Percentiles rank a stretch among this genome's conserved stretches.
Conservation (phyloP, 305 asterid species). For the Petunia hybrid region DNA sequence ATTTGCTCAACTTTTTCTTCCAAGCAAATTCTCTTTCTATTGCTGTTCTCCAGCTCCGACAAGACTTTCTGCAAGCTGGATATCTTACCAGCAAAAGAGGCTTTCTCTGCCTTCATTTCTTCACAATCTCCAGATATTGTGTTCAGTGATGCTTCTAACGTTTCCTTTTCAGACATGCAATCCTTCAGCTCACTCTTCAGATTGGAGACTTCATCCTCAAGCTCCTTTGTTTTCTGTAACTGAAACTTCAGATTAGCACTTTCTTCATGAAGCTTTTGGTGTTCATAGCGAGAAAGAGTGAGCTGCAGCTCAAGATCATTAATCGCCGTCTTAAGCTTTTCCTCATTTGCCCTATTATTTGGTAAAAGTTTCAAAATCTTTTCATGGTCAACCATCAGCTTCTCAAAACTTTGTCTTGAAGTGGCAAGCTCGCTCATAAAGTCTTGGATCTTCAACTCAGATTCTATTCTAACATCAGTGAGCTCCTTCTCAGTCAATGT, state of each 20-base stretch:
- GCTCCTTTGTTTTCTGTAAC: slow-evolving; percentile 56
- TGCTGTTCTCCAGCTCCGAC: slow-evolving; percentile 69
- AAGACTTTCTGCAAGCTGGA: slow-evolving; percentile 48
- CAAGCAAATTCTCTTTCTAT: slow-evolving; percentile 46
- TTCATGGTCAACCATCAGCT: slow-evolving; percentile 59
- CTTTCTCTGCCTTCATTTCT: slow-evolving; percentile 62
- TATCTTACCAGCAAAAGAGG: slow-evolving; percentile 48
- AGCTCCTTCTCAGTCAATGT: slow-evolving; percentile 48
- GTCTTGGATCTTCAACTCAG: slow-evolving; percentile 49
- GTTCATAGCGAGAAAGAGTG: slow-evolving; percentile 71
- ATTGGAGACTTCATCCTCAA: slow-evolving; percentile 60
- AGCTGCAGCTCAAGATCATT: slow-evolving; percentile 80
- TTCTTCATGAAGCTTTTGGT: slow-evolving; percentile 69
- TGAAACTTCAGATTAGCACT: slow-evolving; percentile 54
- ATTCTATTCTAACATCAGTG: slow-evolving; percentile 40
- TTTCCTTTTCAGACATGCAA: slow-evolving; percentile 56
- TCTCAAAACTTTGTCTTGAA: slow-evolving; percentile 46
- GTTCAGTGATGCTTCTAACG: slow-evolving; percentile 53
- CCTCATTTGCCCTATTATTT: slow-evolving; percentile 64
- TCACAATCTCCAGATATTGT: slow-evolving; percentile 53
- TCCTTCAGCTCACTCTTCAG: slow-evolving; percentile 54
- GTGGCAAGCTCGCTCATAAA: slow-evolving; percentile 52
- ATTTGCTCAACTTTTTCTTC: slow-evolving; percentile 64
- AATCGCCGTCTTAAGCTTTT: slow-evolving; percentile 60
- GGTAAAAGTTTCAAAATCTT: slow-evolving; percentile 51